phyloP scores from a whole-genome alignment of 805 yeast genomes.

The Danielozyma ontarioensis region DNA sequence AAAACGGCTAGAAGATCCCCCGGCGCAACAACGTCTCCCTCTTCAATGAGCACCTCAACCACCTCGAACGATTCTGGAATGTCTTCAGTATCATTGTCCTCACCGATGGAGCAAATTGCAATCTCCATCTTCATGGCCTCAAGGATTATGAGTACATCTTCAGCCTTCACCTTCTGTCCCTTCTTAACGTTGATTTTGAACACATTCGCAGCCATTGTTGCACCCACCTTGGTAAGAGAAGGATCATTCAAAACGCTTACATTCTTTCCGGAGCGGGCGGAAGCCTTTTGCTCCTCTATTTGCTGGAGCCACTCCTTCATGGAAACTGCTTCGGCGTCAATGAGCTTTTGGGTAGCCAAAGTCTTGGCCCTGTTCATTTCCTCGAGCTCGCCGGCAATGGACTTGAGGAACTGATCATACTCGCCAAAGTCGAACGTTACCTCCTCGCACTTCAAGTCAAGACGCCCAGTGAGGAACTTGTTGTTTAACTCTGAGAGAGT shows the following conservation, averaged over 20 bases:
- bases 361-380: slow-evolving; percentile 8
- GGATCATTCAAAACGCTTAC: slow-evolving; percentile 16
- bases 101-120: slow-evolving; percentile 16
- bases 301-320: slow-evolving; percentile 18
- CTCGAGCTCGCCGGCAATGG: slow-evolving; percentile 18
- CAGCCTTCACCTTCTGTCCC: slow-evolving; percentile 13
- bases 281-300: slow-evolving; percentile 10
- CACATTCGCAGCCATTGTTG: slow-evolving; percentile 28
- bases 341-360: slow-evolving; percentile 8
- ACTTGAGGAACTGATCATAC: slow-evolving; percentile 20
- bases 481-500: slow-evolving; percentile 22
- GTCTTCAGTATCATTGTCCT: slow-evolving; percentile 2
- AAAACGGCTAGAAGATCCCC: slow-evolving; percentile 15
- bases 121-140: slow-evolving; percentile 36
- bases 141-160: slow-evolving; percentile 17
- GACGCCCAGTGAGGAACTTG: slow-evolving; percentile 21
- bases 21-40: slow-evolving; percentile 26
- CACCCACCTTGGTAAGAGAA: slow-evolving; percentile 12
- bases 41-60: slow-evolving; percentile 20
- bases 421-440: slow-evolving; percentile 26
- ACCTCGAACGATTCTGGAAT: slow-evolving; percentile 14
- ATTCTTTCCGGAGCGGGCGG: slow-evolving; percentile 3
- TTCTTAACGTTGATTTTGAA: slow-evolving; percentile 20
- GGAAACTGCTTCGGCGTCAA: slow-evolving; percentile 13
- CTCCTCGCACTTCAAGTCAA: slow-evolving; percentile 18